Evolutionary conservation across 176 grass and related monocot genomes (phyloP).

Genomic region (Puccinellia tenuiflora): DNA sequence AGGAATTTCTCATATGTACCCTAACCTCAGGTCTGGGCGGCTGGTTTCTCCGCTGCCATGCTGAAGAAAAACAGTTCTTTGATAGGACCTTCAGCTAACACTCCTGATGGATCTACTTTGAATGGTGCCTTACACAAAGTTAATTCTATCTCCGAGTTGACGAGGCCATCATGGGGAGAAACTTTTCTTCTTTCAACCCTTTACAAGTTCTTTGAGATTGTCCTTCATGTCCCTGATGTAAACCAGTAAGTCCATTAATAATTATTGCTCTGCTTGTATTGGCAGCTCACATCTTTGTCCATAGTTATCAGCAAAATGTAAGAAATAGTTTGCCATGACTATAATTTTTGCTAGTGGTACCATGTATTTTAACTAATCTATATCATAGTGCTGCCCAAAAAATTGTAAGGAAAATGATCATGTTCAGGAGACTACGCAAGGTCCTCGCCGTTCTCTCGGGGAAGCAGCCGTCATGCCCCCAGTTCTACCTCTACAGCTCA

Average conservation of each 20-base stretch:
- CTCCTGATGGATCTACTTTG: neutral
- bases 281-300: neutral
- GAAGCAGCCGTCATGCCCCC: constrained; percentile 69
- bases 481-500: constrained; percentile 89
- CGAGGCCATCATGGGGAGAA: constrained; percentile 48
- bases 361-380: too few relatives aligned
- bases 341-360: too few relatives aligned
- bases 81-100: constrained; percentile 34
- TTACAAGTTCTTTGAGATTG: constrained; percentile 55
- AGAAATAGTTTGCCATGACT: too few relatives aligned
- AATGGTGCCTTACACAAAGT: constrained; percentile 21
- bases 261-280: neutral
- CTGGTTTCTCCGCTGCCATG: constrained; percentile 83
- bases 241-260: constrained; percentile 45
- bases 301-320: too few relatives aligned
- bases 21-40: constrained; percentile 72
- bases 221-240: constrained; percentile 58
- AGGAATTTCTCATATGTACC: constrained; percentile 27
- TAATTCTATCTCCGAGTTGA: constrained; percentile 3
- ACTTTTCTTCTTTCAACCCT: constrained; percentile 55
- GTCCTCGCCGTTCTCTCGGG: constrained; percentile 51
- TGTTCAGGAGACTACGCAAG: constrained; percentile 55
- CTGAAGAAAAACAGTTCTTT: constrained; percentile 64
- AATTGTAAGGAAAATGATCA: neutral
- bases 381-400: too few relatives aligned